Evolutionary conservation across 306 rosid species (phyloP).

Genomic region (Prunus salicina): DNA sequence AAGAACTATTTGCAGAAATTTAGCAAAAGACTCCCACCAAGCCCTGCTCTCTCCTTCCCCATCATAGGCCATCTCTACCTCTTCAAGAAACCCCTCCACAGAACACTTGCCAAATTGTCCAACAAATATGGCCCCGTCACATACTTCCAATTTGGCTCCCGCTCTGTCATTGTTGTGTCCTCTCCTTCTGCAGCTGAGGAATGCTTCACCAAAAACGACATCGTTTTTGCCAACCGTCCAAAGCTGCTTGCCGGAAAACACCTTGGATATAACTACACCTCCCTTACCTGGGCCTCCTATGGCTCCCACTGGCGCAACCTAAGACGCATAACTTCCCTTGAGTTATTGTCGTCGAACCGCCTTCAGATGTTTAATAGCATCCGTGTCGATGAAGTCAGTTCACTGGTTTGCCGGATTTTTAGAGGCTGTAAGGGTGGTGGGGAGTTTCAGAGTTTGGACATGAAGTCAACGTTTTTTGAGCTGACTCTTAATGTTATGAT

Average conservation of each 20-base stretch:
- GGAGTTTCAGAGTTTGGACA: constrained; percentile 12
- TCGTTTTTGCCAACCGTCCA: constrained; percentile 44
- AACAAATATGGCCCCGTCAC: constrained; percentile 30
- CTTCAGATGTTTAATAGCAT: constrained; percentile 21
- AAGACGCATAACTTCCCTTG: constrained; percentile 27
- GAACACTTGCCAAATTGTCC: constrained; percentile 27
- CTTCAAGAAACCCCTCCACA: constrained; percentile 29
- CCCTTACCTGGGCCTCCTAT: constrained; percentile 30
- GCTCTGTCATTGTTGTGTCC: constrained; percentile 34
- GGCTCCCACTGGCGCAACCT: constrained; percentile 44
- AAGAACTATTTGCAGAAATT: background rate
- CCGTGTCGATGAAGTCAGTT: constrained; percentile 29
- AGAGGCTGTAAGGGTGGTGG: background rate
- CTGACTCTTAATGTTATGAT: constrained; percentile 32
- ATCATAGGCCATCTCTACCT: constrained; percentile 42
- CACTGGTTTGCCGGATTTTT: constrained; percentile 11
- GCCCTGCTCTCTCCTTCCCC: constrained; percentile 29
- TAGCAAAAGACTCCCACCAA: constrained; percentile 25
- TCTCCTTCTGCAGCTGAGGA: constrained; percentile 38
- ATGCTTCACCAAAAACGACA: constrained; percentile 35
- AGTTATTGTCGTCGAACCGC: constrained; percentile 29
- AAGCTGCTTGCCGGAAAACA: constrained; percentile 21
- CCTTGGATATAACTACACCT: constrained; percentile 33
- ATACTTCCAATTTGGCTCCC: constrained; percentile 31
- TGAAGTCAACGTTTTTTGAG: constrained; percentile 17